Evolutionary conservation across 805 yeast genomes (phyloP).

Genomic region (Kregervanrija delftensis): DNA sequence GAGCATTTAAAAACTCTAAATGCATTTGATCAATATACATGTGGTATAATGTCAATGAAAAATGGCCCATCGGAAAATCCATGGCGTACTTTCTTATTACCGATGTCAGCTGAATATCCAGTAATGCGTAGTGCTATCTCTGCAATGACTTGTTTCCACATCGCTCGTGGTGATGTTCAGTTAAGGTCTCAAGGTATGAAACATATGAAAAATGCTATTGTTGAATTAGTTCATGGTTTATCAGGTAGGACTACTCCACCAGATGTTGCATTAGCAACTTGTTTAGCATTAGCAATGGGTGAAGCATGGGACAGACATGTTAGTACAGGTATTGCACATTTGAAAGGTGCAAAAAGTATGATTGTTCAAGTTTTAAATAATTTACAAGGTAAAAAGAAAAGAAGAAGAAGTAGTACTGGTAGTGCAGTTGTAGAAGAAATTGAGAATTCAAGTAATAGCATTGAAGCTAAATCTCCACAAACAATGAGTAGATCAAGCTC

Average conservation of each 20-base stretch:
- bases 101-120: constrained; percentile 47
- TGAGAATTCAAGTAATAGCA: too few relatives aligned
- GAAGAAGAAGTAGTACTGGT: constrained; percentile 6
- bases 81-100: constrained; percentile 53
- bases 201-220: constrained; percentile 55
- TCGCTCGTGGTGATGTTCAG: constrained; percentile 37
- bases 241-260: constrained; percentile 41
- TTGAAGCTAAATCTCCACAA: too few relatives aligned
- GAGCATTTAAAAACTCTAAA: constrained; percentile 23
- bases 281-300: constrained; percentile 54
- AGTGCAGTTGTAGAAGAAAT: background rate
- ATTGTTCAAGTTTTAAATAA: constrained; percentile 39
- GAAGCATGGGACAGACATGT: constrained; percentile 67
- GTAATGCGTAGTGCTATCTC: constrained; percentile 58
- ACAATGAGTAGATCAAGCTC: too few relatives aligned
- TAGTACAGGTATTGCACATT: constrained; percentile 61
- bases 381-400: constrained; percentile 11
- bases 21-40: constrained; percentile 40
- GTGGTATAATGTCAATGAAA: constrained; percentile 54
- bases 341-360: constrained; percentile 60
- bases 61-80: constrained; percentile 63
- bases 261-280: constrained; percentile 61
- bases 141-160: constrained; percentile 61
- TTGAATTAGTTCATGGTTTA: constrained; percentile 53
- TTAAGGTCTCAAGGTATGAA: constrained; percentile 43